These are phyloP conservation scores for Tulasnella sp. DNA, from an alignment of 768 basidiomycete genomes.

Conservation along the genomic window DNA sequence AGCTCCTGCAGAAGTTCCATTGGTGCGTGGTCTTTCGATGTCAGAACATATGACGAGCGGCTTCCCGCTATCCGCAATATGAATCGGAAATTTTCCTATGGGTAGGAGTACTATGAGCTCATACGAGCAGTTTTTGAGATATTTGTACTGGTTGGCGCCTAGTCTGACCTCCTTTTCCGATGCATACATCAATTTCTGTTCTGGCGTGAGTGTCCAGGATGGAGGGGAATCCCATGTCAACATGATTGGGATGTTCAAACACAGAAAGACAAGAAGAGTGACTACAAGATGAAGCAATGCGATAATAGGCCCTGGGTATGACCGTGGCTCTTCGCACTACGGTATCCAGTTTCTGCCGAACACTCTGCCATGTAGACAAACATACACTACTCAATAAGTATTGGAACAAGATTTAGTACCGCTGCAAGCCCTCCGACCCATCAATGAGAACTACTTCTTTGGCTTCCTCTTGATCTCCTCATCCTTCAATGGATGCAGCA, in stretches of 20 bases:
- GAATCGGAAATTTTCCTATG: conserved; percentile 41
- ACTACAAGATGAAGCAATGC: too few species aligned
- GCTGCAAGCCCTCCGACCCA: too few species aligned
- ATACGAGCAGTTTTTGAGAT: neutral
- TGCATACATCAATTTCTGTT: conserved; percentile 35
- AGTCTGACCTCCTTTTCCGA: conserved; percentile 34
- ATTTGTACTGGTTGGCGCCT: neutral
- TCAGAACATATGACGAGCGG: conserved; percentile 35
- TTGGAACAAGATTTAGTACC: too few species aligned
- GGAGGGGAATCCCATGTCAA: neutral
- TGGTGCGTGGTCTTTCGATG: conserved; percentile 32
- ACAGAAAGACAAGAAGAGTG: too few species aligned
- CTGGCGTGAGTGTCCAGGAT: conserved; percentile 2
- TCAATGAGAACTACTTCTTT: conserved; percentile 5
- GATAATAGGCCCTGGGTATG: too few species aligned
- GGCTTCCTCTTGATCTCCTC: conserved; percentile 19
- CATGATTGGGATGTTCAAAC: too few species aligned
- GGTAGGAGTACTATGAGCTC: neutral
- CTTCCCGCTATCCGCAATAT: conserved; percentile 40
- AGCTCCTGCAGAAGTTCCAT: conserved; percentile 32
- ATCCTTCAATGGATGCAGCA: conserved; percentile 32
- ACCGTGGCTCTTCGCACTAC: too few species aligned
- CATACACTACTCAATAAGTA: too few species aligned
- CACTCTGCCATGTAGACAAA: too few species aligned
- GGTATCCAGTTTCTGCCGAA: too few species aligned